phyloP scores from a whole-genome alignment of 441 rosid species.

The Erodium chrysanthum region DNA sequence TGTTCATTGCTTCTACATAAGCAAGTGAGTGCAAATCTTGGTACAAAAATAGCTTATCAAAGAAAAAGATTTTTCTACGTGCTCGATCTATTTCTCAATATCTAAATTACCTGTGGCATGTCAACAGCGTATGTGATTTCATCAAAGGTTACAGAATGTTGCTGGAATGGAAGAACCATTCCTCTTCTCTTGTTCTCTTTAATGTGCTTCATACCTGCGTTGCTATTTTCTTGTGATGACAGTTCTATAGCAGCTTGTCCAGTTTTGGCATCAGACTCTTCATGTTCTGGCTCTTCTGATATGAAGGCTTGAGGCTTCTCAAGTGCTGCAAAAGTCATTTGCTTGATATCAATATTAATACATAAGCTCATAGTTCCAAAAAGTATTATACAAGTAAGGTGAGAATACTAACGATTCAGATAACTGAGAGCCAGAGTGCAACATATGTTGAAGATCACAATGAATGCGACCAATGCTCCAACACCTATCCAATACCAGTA shows the following conservation, averaged over 20 bases:
- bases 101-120: slow-evolving; percentile 53
- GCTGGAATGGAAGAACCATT: slow-evolving; percentile 83
- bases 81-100: not conserved
- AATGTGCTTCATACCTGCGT: too few species aligned
- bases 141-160: slow-evolving; percentile 56
- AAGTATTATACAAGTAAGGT: not conserved
- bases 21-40: too few species aligned
- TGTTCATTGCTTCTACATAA: too few species aligned
- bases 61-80: too few species aligned
- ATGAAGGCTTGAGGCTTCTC: slow-evolving; percentile 47
- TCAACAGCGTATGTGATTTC: slow-evolving; percentile 48
- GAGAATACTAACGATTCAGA: slow-evolving; percentile 40
- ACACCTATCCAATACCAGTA: slow-evolving; percentile 73
- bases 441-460: slow-evolving; percentile 42
- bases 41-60: too few species aligned
- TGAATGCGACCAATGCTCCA: slow-evolving; percentile 41
- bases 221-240: slow-evolving; percentile 21
- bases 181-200: slow-evolving; percentile 37
- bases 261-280: too few species aligned
- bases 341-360: slow-evolving; percentile 17
- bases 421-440: slow-evolving; percentile 44
- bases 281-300: slow-evolving; percentile 27
- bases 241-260: slow-evolving; percentile 28
- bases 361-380: not conserved
- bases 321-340: slow-evolving; percentile 32